Base-by-base conservation (phyloP, 768 basidiomycete species). In the Daedalea quercina region DNA sequence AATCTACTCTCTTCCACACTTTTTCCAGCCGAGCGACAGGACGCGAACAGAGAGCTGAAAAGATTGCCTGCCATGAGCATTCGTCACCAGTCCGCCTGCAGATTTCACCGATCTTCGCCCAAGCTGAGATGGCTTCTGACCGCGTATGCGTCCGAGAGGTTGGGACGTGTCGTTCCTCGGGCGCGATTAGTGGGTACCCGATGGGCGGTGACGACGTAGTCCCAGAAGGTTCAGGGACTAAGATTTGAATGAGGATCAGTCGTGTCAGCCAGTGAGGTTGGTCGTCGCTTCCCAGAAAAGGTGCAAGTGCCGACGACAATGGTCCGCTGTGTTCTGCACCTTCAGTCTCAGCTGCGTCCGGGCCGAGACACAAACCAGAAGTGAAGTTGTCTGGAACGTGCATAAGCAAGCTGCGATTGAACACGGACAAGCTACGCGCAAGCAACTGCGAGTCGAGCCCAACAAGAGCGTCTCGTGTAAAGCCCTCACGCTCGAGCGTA, bases 191-290 rank as follows among this genome's bases (percentile, higher is more conserved):
- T 40, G 37, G 37, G 15, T 40, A 40, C 4, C 37, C 37, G 59
- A 69, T 9, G 67, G 71, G 54, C 55, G 69, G 26, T 65, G 65
- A 1, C 60, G 70, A 69, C 17, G 59, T 67, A 44, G 65, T 56
- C 40, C 63, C 35, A 44, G 58, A 57, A 1, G 76, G 73, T 59
- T 87, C 85, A 0, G 76, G 74, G 23, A 79, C 81, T 12, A 91
- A 74, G 12, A 90, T 77, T 63, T 90, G 88, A 42, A 84, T 65
- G 1, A 93, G 66, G 6, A 92, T 68, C 3, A 87, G 66, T 60
- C 79, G 84, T 13, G 90, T 92, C 40, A 92, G 70, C 89, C 90
- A 93, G 63, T 93, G 86, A 1, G 88, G 87, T 41, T 73, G 74
- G 4, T 81, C 81, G 25, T 87, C 84, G 53, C 70, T 84, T 7